Evolutionary conservation across 768 basidiomycete genomes (phyloP).

Genomic region (Russula abietina): DNA sequence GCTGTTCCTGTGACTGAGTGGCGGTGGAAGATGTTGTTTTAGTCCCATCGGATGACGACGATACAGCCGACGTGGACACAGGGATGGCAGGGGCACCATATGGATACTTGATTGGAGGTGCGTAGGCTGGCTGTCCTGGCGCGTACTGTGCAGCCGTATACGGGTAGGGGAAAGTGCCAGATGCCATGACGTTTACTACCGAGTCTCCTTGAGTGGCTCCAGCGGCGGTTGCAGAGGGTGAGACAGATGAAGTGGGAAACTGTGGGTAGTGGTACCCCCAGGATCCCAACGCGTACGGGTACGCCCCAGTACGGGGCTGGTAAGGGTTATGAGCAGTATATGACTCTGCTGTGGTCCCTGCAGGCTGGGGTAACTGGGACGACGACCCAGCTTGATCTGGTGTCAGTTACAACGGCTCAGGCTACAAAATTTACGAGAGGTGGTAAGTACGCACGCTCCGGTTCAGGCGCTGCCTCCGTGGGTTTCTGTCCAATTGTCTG

Average conservation of each 20-base stretch:
- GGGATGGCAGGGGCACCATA: constrained; percentile 15
- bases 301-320: constrained; percentile 6
- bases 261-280: constrained; percentile 16
- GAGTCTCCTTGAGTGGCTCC: constrained; percentile 8
- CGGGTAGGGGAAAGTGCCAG: constrained; percentile 15
- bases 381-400: constrained; percentile 3
- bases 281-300: constrained; percentile 3
- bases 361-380: background rate
- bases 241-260: background rate
- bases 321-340: background rate
- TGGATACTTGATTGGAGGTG: constrained; percentile 16
- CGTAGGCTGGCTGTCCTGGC: constrained; percentile 19
- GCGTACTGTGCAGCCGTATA: constrained; percentile 10
- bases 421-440: background rate
- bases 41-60: background rate
- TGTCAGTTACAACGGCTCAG: constrained; percentile 6
- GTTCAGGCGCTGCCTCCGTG: constrained; percentile 44
- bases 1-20: constrained; percentile 1
- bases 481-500: constrained; percentile 67
- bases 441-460: constrained; percentile 39
- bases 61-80: background rate
- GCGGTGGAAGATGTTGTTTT: background rate
- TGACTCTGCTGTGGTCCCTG: background rate
- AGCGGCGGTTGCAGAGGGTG: background rate
- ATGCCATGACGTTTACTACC: background rate